Evolutionary conservation across 2,329 filamentous ascomycete genomes (phyloP), one percentile per base, ranked within the genome.

Genomic region (Cladosporium phlei): DNA sequence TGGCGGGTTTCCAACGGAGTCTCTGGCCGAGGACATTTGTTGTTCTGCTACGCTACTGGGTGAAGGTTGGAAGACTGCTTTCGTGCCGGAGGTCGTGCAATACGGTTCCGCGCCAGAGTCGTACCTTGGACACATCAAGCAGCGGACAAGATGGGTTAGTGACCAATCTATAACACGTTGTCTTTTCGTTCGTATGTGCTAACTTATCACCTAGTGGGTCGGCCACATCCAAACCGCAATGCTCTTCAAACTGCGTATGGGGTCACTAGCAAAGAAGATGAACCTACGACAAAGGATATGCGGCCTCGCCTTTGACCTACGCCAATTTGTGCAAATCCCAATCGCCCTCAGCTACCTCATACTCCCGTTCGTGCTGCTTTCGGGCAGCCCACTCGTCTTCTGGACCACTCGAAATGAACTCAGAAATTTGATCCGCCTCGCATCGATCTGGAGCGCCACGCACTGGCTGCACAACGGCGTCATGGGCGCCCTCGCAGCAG

Each of bases 1-100:
- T 50, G 80, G 78, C 54, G 77, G 79, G 54, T 83, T 80, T 52
- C 80, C 79, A 0, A 70, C 76, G 1, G 77, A 74, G 11, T 80
- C 77, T 4, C 64, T 83, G 6, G 74, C 77, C 4, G 80, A 84
- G 59, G 80, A 84, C 56, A 73, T 79, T 2, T 74, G 72, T 38
- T 80, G 75, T 2, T 82, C 78, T 5, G 77, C 74, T 1, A 64
- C 78, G 22, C 73, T 83, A 59, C 71, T 82, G 1, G 78, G 76
- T 2, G 71, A 68, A 49, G 80, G 80, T 33, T 84, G 80, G 80
- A 76, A 74, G 56, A 82, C 78, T 2, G 78, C 75, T 0, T 82
- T 76, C 54, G 64, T 80, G 22, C 75, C 79, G 52, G 79, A 83
- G 55, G 70, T 73, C 4, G 67, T 83, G 2, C 79, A 83, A 59